Base-by-base conservation (phyloP, 345 rosid genomes). In the Eucalyptus leucophloia region DNA sequence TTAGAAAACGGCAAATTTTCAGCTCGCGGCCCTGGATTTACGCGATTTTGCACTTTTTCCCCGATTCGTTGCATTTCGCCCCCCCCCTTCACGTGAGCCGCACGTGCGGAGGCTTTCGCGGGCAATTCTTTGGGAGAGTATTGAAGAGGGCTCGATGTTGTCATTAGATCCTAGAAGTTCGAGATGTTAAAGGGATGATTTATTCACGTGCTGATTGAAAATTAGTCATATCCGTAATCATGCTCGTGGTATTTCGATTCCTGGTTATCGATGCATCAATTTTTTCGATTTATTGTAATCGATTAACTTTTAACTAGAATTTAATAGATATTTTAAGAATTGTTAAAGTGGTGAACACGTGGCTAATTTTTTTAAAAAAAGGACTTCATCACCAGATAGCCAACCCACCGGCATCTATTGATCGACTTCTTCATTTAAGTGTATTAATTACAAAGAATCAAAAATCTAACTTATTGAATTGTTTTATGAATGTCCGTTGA, bases 261-360 rank as follows among this genome's bases (percentile, higher is more conserved):
- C 6, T 3, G 0, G 1, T 16, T 1, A n/a, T n/a, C 19, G 3
- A 65, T 65, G 37, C 37, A 65, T 65, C 3, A 4, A 8, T 7
- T 16, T 67, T n/a, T 67, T 13, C 1, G 4, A 28, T 67, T n/a
- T 67, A 8, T 67, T 4, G 0, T 32, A 67, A 67, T 67, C 1
- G 2, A 67, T 67, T 32, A n/a, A 67, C 4, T 5, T 32, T 67
- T 7, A 32, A 67, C 0, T 8, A 67, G 4, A 67, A 32, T n/a
- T 0, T 5, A 67, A 32, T 0, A 3, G 2, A 67, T 9, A 3
- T 32, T n/a, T 65, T 32, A 14, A 0, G 6, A 0, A n/a, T 30
- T 30, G 19, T 8, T n/a, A 65, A n/a, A n/a, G 4, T 65, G 77
- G 11, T 15, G 5, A n/a, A 17, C 6, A 1, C 3, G 21, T 65